Conservation (phyloP, 176 grass and related monocot genomes). For the Juncus inflexus region DNA sequence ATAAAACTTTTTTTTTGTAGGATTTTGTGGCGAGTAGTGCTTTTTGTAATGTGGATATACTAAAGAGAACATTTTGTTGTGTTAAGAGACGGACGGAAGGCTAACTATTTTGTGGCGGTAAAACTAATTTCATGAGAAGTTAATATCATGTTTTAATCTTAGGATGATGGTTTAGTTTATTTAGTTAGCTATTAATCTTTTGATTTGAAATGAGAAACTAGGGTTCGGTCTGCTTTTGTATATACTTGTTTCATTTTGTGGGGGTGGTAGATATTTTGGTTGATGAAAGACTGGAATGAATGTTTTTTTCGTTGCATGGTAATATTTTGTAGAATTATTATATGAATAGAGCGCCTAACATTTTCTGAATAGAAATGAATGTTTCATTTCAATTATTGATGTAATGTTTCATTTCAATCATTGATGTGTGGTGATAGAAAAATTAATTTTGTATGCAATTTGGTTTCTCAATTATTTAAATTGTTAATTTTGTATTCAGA, state of each 20-base stretch:
- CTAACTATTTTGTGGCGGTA: not conserved
- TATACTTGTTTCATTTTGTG: not conserved
- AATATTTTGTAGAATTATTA: too few species aligned
- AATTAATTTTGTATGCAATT: too few species aligned
- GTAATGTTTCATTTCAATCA: too few species aligned
- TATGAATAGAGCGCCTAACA: too few species aligned
- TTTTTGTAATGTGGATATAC: conserved; percentile 1
- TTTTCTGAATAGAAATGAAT: too few species aligned
- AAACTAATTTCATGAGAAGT: conserved; percentile 19
- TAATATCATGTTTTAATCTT: conserved; percentile 10
- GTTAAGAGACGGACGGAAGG: not conserved
- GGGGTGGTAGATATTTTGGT: too few species aligned
- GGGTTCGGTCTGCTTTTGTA: conserved; percentile 13
- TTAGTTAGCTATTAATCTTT: not conserved
- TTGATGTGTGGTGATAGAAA: too few species aligned
- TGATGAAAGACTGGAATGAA: too few species aligned
- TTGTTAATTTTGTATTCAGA: too few species aligned
- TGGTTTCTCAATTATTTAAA: too few species aligned
- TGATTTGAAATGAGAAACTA: conserved; percentile 8
- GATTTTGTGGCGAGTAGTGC: conserved; percentile 9
- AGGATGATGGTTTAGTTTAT: not conserved
- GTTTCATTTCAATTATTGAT: too few species aligned
- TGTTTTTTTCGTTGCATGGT: too few species aligned
- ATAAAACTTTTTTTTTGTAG: not conserved
- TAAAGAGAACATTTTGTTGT: not conserved